Evolutionary conservation across 2,329 filamentous ascomycete species (phyloP).

Genomic region (Scorias spongiosa): DNA sequence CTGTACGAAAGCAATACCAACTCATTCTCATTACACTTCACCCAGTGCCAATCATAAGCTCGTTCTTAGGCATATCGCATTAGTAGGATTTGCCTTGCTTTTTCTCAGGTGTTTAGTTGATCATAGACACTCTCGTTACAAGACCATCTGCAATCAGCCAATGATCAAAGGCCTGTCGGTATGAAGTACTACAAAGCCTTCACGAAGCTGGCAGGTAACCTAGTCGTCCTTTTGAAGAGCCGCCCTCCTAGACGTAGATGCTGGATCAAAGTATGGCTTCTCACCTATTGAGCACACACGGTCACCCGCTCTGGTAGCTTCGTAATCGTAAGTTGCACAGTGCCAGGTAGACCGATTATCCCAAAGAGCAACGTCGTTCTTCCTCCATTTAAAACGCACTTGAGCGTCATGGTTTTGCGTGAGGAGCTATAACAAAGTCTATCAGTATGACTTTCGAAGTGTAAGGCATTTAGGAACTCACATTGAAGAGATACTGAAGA

Average conservation of each 20-base stretch:
- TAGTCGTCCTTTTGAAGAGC: conserved; percentile 13
- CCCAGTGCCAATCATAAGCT: no score
- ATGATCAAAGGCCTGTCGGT: no score
- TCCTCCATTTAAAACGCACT: conserved; percentile 35
- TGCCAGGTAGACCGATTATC: conserved; percentile 48
- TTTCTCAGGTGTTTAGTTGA: no score
- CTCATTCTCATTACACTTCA: no score
- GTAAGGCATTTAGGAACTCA: neutral
- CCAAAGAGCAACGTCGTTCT: conserved; percentile 46
- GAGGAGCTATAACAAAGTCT: neutral
- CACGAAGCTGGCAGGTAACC: no score
- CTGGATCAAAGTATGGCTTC: conserved; percentile 38
- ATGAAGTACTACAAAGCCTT: no score
- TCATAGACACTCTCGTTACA: no score
- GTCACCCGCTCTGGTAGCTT: conserved; percentile 37
- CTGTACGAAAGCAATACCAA: no score
- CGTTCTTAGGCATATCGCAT: no score
- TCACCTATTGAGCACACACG: conserved; percentile 41
- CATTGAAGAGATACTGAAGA: neutral
- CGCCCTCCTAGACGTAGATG: neutral
- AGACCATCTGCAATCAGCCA: no score
- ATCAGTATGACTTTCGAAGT: no score
- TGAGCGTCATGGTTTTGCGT: conserved; percentile 35
- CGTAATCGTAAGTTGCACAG: conserved; percentile 49
- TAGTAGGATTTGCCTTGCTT: no score